Base-by-base conservation (phyloP, 2,329 filamentous ascomycete species). In the Herpotrichia juniperi region DNA sequence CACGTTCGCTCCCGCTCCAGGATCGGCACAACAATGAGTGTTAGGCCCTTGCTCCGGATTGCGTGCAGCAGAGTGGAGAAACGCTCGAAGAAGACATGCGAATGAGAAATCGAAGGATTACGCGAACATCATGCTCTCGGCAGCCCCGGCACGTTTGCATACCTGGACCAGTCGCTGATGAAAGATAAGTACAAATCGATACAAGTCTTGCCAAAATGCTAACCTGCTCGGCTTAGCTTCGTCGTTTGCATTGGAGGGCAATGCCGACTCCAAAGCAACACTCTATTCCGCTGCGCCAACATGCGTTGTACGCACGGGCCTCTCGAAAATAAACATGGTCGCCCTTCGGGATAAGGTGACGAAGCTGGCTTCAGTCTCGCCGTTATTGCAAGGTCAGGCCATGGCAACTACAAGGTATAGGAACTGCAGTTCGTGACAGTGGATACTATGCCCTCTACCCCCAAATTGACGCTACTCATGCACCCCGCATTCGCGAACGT, bases 401-500 rank as follows among this genome's bases (percentile, higher is more conserved):
- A 45, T 32, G 30, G 39, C 16, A n/a, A n/a, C n/a, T n/a, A n/a
- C n/a, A n/a, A n/a, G n/a, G n/a, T n/a, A n/a, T 28, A 32, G 30
- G 49, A 53, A 53, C 50, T 50, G 50, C 51, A 51, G 54, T 51
- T 57, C 47, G 26, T 42, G 42, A 30, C 35, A 49, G 30, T 26
- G 12, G 31, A 6, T 26, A 17, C 24, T 42, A 17, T 14, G 32
- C 28, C 12, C 24, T 24, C 25, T 49, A 16, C 17, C 42, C 25
- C 31, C 32, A 34, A 32, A 24, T 50, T 30, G 46, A 46, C 51
- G 45, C 51, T 49, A 47, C 28, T 43, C 48, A 54, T 64, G 64
- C 55, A 66, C 63, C 60, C 63, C 63, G 58, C 64, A 67, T 46
- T 50, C 44, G 28, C 26, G 40, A 53, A 51, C 40, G 51, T 55